phyloP scores from a whole-genome alignment of 2,329 filamentous ascomycete genomes.

The Aspergillus ochraceoroseus region DNA sequence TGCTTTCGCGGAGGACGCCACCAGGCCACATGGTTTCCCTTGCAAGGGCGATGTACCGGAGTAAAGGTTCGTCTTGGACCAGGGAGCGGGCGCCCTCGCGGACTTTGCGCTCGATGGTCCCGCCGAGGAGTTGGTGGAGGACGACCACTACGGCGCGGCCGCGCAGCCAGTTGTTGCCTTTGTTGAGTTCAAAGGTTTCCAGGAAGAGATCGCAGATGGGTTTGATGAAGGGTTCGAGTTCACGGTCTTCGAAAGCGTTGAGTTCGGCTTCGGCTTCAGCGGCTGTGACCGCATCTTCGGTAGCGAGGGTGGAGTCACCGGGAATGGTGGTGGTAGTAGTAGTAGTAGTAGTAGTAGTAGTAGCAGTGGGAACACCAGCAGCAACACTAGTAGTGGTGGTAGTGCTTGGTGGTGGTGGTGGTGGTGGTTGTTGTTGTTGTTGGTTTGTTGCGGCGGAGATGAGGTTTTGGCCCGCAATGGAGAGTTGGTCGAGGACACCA shows the following conservation, averaged over 20 bases:
- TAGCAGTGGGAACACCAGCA: too few species aligned
- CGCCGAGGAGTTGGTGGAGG: conserved; percentile 88
- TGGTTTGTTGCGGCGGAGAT: conserved; percentile 52
- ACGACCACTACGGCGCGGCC: conserved; percentile 94
- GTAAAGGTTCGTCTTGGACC: conserved; percentile 70
- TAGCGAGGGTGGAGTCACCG: conserved; percentile 47
- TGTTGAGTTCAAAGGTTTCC: conserved; percentile 89
- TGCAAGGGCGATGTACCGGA: conserved; percentile 69
- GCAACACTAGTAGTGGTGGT: too few species aligned
- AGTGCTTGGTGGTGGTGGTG: conserved; percentile 27
- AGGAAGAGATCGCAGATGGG: conserved; percentile 97
- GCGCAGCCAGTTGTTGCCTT: conserved; percentile 93
- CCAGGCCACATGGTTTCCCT: conserved; percentile 74
- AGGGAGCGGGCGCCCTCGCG: conserved; percentile 73
- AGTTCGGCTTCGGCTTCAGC: conserved; percentile 89
- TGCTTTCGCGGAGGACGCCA: conserved; percentile 45
- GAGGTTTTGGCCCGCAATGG: conserved; percentile 84
- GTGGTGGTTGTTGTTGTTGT: conserved; percentile 35
- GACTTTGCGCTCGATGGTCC: conserved; percentile 92
- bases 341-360: conserved; percentile 40
- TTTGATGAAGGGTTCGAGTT: conserved; percentile 92
- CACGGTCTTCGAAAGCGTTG: conserved; percentile 83
- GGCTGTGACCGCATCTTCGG: conserved; percentile 48
- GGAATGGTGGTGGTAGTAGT: conserved; percentile 24
- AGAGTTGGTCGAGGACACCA: conserved; percentile 89